Base-by-base conservation (phyloP, 805 yeast species). In the Ogataea paraovalis region DNA sequence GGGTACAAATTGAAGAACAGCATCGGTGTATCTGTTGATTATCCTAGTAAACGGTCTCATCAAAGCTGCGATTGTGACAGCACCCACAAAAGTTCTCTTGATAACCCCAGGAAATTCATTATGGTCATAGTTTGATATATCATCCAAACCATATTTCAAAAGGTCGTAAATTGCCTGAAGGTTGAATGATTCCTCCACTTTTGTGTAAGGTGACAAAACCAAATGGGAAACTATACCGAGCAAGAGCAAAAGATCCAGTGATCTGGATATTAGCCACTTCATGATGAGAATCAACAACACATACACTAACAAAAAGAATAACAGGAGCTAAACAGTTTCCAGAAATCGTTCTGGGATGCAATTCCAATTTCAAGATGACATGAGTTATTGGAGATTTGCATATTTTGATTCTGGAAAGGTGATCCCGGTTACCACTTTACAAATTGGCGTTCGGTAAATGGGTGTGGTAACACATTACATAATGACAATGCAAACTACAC, bases 131-230 rank as follows among this genome's bases (percentile, higher is more conserved):
- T 69, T 51, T 1, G 67, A 50, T 1, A 75, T 37, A 21, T 72
- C 65, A 36, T 70, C 66, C 1, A 69, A 53, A 1, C 96, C 97
- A 60, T 80, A 74, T 52, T 76, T 75, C 43, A 87, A 53, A 39
- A 90, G 72, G 58, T 92, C 97, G 60, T 91, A 90, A 38, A 88
- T 72, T 0, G 97, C 97, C 59, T 92, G 97, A 40, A 87, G 71
- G 56, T 84, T 87, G 73, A 92, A 92, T 25, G 96, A 87, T 64
- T 92, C 98, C 63, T 92, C 97, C 0, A 92, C 97, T 66, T 92
- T 92, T 1, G 97, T 85, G 65, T 70, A 88, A 0, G 97, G 97
- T 0, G 96, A 75, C 1, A 78, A 56, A 10, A 70, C 52, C 50
- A 85, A 56, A 60, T 83, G 82, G 41, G 67, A 65, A 2, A 72